Evolutionary conservation across 2,329 filamentous ascomycete genomes (phyloP).

Genomic region (Chrysosporium queenslandicum): DNA sequence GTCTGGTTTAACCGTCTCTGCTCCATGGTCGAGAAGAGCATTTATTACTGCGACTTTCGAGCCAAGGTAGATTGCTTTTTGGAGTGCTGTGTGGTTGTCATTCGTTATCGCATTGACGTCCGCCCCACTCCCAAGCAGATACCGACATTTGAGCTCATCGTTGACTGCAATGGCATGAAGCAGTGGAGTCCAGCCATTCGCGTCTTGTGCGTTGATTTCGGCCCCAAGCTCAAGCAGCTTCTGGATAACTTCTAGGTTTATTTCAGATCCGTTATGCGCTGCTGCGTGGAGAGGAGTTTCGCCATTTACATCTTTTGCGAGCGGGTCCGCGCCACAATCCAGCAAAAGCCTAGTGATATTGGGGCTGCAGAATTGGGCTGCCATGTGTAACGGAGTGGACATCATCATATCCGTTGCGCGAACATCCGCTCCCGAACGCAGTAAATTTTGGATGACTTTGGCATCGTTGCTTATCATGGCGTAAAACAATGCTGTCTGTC

Average conservation of each 20-base stretch:
- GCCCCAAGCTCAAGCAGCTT: conserved; percentile 2
- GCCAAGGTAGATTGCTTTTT: background rate
- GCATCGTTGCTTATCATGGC: conserved; percentile 5
- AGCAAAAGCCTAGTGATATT: background rate
- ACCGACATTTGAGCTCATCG: background rate
- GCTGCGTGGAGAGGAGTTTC: conserved; percentile 27
- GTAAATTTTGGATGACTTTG: background rate
- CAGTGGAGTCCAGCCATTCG: conserved; percentile 3
- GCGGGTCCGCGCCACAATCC: conserved; percentile 27
- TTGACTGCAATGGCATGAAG: conserved; percentile 1
- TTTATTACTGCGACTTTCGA: background rate
- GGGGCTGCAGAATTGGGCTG: background rate
- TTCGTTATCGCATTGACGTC: background rate
- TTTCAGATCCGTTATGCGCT: background rate
- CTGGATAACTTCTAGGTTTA: background rate
- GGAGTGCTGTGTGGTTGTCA: conserved; percentile 1
- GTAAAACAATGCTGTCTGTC: conserved; percentile 8
- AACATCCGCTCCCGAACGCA: conserved; percentile 2
- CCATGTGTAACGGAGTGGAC: conserved; percentile 4
- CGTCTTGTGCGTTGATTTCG: conserved; percentile 3
- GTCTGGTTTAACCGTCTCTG: background rate
- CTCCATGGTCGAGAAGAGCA: background rate
- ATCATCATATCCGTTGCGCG: background rate
- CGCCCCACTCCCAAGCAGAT: conserved; percentile 2
- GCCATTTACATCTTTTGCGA: conserved; percentile 28